Evolutionary conservation across 129 eudicot species (phyloP), one percentile per base, ranked within the genome.

Genomic region (Flaveria bidentis): DNA sequence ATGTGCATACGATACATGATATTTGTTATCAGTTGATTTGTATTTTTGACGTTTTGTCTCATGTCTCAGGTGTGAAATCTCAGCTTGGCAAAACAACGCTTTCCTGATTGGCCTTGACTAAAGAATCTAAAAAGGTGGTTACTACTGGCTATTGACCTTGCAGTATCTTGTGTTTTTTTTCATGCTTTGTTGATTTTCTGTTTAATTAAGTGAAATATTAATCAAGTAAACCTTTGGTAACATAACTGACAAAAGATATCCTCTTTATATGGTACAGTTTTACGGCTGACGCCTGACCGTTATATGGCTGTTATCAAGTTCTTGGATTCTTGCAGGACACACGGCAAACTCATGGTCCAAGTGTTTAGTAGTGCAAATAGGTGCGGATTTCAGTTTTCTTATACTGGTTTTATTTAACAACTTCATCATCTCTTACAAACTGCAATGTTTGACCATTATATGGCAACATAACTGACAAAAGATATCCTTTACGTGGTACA

Each of bases 121-220:
- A 23, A 39, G 16, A 58, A 23, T 9, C 5, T 11, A 2, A 4
- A 12, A 58, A 58, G 36, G 65, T 23, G 36, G 14, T 11, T 11
- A 11, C 65, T 23, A 58, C 65, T 58, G 25, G 12, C 65, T 58
- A 58, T 58, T 22, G 65, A 58, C 65, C 36, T 58, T 58, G 36
- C 25, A 58, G 33, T 58, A 23, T 58, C n/a, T 22, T 58, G 36
- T 58, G 39, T 23, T 6, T 11, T 58, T 23, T 58, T 58, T 58
- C 11, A 55, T 58, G 15, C 9, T 58, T 9, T 58, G 65, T 23
- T 23, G 33, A 23, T 58, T 23, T 58, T 3, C 36, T 58, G 39
- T 58, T 58, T 58, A 58, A 58, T 22, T 11, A 23, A 58, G 39
- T 23, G 65, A 58, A 58, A 57, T 33, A 36, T 36, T 36, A 36